These are phyloP conservation scores for Xylariaceae sp. DNA, from an alignment of 2,329 filamentous ascomycete genomes.

Conservation along the genomic window DNA sequence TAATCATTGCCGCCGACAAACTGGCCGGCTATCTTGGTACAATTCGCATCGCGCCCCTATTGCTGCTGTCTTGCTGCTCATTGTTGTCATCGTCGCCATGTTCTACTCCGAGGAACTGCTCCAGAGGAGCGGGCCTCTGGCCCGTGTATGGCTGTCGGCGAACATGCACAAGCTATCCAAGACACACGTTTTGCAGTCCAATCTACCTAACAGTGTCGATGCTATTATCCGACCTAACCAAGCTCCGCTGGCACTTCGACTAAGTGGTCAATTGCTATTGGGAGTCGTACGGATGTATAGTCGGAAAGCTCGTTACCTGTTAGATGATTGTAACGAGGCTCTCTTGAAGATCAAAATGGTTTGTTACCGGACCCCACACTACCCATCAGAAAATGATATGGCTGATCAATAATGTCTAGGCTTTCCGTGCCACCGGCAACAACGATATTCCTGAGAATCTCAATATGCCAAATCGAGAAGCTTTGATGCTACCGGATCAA, in stretches of 20 bases:
- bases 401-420: slow-evolving; percentile 49
- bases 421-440: slow-evolving; percentile 89
- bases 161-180: slow-evolving; percentile 98
- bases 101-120: slow-evolving; percentile 96
- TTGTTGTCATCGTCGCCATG: slow-evolving; percentile 54
- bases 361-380: not conserved
- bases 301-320: slow-evolving; percentile 88
- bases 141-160: slow-evolving; percentile 95
- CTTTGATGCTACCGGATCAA: slow-evolving; percentile 82
- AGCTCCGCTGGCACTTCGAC: slow-evolving; percentile 87
- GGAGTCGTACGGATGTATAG: slow-evolving; percentile 98
- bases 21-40: not conserved
- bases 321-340: slow-evolving; percentile 97
- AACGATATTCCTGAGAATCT: slow-evolving; percentile 87
- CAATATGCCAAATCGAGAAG: slow-evolving; percentile 74
- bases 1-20: slow-evolving; percentile 13
- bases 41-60: slow-evolving; percentile 12
- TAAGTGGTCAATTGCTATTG: slow-evolving; percentile 89
- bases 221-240: slow-evolving; percentile 91
- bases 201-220: slow-evolving; percentile 89
- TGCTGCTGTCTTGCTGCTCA: slow-evolving; percentile 16
- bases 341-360: slow-evolving; percentile 99
- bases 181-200: slow-evolving; percentile 88
- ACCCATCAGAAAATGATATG: slow-evolving; percentile 5
- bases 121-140: slow-evolving; percentile 93